Conservation (phyloP, 1,284 basidiomycete genomes). For the Sanghuangporus weigelae region DNA sequence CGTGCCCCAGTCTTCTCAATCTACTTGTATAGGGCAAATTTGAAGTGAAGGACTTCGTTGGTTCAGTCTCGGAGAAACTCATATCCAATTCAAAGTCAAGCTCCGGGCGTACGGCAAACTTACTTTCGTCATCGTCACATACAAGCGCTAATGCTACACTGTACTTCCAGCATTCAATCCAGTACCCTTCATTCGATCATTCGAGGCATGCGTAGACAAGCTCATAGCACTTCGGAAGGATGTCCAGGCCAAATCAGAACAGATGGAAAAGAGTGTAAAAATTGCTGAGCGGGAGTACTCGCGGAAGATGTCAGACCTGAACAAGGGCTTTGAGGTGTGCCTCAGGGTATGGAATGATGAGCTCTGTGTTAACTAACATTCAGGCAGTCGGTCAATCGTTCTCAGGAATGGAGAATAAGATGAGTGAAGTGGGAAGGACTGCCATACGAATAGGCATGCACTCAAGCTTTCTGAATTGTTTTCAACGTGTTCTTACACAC, state of each 20-base stretch:
- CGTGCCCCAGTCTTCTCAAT: not conserved
- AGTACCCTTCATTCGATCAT: slow-evolving; percentile 86
- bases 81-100: slow-evolving; percentile 79
- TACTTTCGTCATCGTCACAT: not conserved
- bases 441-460: slow-evolving; percentile 86
- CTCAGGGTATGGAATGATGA: not conserved
- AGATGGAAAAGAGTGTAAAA: slow-evolving; percentile 88
- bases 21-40: slow-evolving; percentile 67
- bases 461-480: not conserved
- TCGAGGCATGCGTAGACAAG: slow-evolving; percentile 86
- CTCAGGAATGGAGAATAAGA: slow-evolving; percentile 78
- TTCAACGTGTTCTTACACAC: not conserved
- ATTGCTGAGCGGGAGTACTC: slow-evolving; percentile 92
- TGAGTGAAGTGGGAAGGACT: slow-evolving; percentile 92
- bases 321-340: slow-evolving; percentile 86
- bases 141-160: not conserved
- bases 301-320: slow-evolving; percentile 87
- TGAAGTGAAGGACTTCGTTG: slow-evolving; percentile 87
- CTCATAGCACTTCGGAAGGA: slow-evolving; percentile 83
- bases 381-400: slow-evolving; percentile 83
- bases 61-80: slow-evolving; percentile 78
- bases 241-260: slow-evolving; percentile 83
- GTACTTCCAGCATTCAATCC: slow-evolving; percentile 79
- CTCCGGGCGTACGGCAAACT: slow-evolving; percentile 66
- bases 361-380: not conserved